Evolutionary conservation across 306 rosid genomes (phyloP), one percentile per base, ranked within the genome.

Genomic region (Castanopsis chinensis): DNA sequence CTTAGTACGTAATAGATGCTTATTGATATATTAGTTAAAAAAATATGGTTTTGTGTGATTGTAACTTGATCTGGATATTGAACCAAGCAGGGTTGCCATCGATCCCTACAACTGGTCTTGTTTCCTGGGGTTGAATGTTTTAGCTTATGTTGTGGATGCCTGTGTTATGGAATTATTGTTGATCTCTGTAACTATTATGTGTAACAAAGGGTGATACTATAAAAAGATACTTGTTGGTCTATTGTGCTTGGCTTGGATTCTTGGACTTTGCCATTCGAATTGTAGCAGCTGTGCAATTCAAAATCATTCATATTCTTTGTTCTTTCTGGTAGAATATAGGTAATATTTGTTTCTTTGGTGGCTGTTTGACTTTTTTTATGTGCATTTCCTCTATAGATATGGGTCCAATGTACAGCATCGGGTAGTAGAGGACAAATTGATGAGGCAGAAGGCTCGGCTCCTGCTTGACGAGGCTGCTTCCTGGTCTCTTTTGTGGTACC

Each of bases 401-500:
- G 97, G 87, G 55, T 89, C 94, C 83, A 82, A 85, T 79, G 54
- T 75, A 35, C 84, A 87, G 83, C 99, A 90, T 76, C 95, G 97
- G 67, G 90, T 90, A 77, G 87, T 90, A 56, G 98, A 93, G 88
- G 99, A 95, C 76, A 93, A 93, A 83, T 84, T 95, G 85, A 91
- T 93, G 93, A 92, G 96, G 90, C 98, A 92, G 90, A 91, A 91
- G 90, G 94, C 98, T 85, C 98, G 89, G 73, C 87, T 89, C 83
- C 79, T 95, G 83, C 93, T 95, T 78, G 96, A 95, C 43, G 99
- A 95, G 88, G 99, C 97, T 25, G 99, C 99, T 61, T 89, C 99
- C 3, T 95, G 99, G 99, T 95, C 97, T 73, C 97, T 95, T 77
- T 73, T 95, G 88, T 95, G 99, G 99, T 86, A 89, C 82, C 97